Conservation (phyloP, 805 yeast genomes). For the Barnettozyma sucrosica region DNA sequence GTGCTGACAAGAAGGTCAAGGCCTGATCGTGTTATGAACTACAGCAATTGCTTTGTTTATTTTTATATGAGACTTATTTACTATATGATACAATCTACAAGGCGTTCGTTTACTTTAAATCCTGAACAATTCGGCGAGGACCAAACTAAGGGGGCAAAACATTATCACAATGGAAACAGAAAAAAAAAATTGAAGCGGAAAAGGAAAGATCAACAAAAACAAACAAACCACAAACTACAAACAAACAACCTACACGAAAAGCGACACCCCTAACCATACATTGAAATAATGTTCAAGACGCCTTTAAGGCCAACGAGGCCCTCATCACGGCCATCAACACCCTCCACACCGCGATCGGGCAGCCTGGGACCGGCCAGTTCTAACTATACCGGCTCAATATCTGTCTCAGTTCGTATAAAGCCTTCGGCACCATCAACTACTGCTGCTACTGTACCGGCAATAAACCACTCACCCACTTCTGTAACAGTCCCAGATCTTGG, state of each 20-base stretch:
- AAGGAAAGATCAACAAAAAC: background rate
- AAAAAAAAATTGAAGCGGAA: background rate
- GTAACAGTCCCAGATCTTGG: slow-evolving; percentile 42
- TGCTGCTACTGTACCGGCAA: slow-evolving; percentile 27
- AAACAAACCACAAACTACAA: background rate
- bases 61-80: background rate
- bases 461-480: slow-evolving; percentile 36
- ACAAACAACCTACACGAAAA: background rate
- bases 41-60: background rate
- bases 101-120: too few species aligned
- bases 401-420: slow-evolving; percentile 72
- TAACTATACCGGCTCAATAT: slow-evolving; percentile 48
- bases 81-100: too few species aligned
- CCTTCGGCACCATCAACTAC: slow-evolving; percentile 39
- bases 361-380: background rate
- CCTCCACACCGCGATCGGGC: slow-evolving; percentile 1
- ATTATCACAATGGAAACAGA: background rate
- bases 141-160: too few species aligned
- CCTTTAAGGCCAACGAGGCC: slow-evolving; percentile 2
- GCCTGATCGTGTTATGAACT: background rate
- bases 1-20: slow-evolving; percentile 38
- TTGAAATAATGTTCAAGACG: slow-evolving; percentile 2
- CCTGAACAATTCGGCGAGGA: too few species aligned
- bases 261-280: background rate
- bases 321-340: slow-evolving; percentile 3